Base-by-base conservation (phyloP, 2,329 filamentous ascomycete genomes). In the Rhexocercosporidium sp. region DNA sequence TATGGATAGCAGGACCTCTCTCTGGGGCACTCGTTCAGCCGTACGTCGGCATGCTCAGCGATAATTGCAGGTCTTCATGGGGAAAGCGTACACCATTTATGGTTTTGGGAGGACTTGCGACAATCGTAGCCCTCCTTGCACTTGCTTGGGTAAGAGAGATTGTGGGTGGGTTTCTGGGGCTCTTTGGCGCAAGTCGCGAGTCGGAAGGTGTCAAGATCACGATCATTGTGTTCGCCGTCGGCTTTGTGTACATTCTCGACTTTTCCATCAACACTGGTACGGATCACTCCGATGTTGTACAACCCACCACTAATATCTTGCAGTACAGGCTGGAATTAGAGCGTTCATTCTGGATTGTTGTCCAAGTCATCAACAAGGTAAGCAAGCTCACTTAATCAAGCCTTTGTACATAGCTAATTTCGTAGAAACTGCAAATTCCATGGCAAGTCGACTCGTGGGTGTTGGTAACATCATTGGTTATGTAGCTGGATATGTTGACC, bases 281-380 rank as follows among this genome's bases (percentile, higher is more conserved):
- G 83, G 79, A 9, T 11, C 14, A 44, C 9, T 41, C 57, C 12
- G n/a, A 49, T 27, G 16, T 14, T 46, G n/a, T 31, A 27, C 39
- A 20, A 25, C 37, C 29, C 27, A n/a, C 3, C 25, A 31, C 59
- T 75, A 66, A 75, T 27, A 37, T 31, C 12, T 62, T 62, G 37
- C 22, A 86, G 93, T 98, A 39, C 95, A 98, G 85, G 95, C 96
- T 59, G 92, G 90, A 4, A 92, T 97, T 75, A 88, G 94, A 71
- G 93, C 94, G 27, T 97, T 96, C 77, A 97, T 98, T 64, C 92
- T 97, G 27, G 95, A 98, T 77, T 95, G 94, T 75, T 92, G 93
- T 0, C 96, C 96, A 0, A 88, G 92, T 1, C 94, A 97, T 75
- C 95, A 98, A 78, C 95, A 98, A 81, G 82, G 82, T 82, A 71